Evolutionary conservation across 2,329 filamentous ascomycete species (phyloP).

Genomic region (Scolecobasidium constrictum): DNA sequence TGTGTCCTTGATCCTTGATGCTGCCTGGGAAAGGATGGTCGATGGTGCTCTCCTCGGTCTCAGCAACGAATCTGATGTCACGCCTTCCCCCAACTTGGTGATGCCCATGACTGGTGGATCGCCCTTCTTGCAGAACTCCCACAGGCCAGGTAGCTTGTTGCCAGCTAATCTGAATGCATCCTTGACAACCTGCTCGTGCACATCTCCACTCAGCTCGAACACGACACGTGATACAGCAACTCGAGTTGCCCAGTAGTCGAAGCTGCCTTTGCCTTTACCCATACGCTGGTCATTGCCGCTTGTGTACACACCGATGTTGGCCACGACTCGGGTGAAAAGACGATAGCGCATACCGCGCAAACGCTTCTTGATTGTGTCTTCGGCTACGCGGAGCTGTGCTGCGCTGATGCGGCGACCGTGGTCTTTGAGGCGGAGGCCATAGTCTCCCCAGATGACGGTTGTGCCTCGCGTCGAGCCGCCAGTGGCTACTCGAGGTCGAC

Average conservation of each 20-base stretch:
- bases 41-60: slow-evolving; percentile 44
- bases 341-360: slow-evolving; percentile 86
- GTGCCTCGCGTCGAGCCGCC: slow-evolving; percentile 88
- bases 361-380: slow-evolving; percentile 83
- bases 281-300: slow-evolving; percentile 96
- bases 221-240: slow-evolving; percentile 84
- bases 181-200: slow-evolving; percentile 89
- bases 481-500: slow-evolving; percentile 74
- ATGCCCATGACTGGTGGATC: slow-evolving; percentile 85
- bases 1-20: too few species aligned
- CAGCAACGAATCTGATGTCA: slow-evolving; percentile 76
- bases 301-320: slow-evolving; percentile 90
- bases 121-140: slow-evolving; percentile 89
- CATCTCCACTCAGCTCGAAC: slow-evolving; percentile 80
- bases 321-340: slow-evolving; percentile 80
- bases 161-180: slow-evolving; percentile 92
- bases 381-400: slow-evolving; percentile 75
- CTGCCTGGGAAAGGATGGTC: too few species aligned
- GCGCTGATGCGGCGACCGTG: slow-evolving; percentile 87
- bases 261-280: slow-evolving; percentile 97
- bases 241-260: slow-evolving; percentile 91
- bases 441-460: slow-evolving; percentile 93
- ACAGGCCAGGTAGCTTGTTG: slow-evolving; percentile 85
- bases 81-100: slow-evolving; percentile 71
- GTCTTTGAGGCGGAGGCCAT: slow-evolving; percentile 85